Percentiles rank a stretch among this genome's conserved stretches.
phyloP scores from a whole-genome alignment of 805 yeast species.

The Nakazawaea sp. region DNA sequence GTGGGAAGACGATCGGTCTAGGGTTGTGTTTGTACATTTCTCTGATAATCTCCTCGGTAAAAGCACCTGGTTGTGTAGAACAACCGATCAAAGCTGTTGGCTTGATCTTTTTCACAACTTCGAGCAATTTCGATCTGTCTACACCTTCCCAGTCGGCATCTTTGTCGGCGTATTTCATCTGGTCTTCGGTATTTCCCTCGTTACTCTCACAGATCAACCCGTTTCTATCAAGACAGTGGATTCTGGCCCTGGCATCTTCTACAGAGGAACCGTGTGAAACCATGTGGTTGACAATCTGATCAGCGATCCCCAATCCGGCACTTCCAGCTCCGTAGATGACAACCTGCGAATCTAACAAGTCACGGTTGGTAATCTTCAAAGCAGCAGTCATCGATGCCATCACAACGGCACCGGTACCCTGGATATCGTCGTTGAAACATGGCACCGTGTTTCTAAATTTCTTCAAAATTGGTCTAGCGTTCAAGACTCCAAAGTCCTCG shows the following conservation, averaged over 20 bases:
- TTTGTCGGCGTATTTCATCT: conserved; percentile 64
- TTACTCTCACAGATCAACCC: conserved; percentile 67
- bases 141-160: conserved; percentile 69
- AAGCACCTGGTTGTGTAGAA: conserved; percentile 93
- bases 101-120: conserved; percentile 62
- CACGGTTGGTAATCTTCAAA: conserved; percentile 64
- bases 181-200: conserved; percentile 46
- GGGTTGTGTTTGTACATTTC: conserved; percentile 86
- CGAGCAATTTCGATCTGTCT: conserved; percentile 60
- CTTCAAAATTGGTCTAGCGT: conserved; percentile 79
- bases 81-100: conserved; percentile 94
- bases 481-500: conserved; percentile 92
- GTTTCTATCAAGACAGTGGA: conserved; percentile 76
- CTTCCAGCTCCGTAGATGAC: conserved; percentile 94
- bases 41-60: conserved; percentile 76
- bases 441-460: conserved; percentile 69
- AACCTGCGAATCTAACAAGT: conserved; percentile 56
- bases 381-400: conserved; percentile 94
- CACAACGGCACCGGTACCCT: conserved; percentile 98
- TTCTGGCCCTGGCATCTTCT: conserved; percentile 67
- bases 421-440: conserved; percentile 96
- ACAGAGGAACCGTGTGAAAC: conserved; percentile 67
- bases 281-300: conserved; percentile 88
- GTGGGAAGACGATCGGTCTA: conserved; percentile 91
- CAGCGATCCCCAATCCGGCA: conserved; percentile 95